Evolutionary conservation across 176 grass and related monocot genomes (phyloP).

Genomic region (Carex myosuroides): DNA sequence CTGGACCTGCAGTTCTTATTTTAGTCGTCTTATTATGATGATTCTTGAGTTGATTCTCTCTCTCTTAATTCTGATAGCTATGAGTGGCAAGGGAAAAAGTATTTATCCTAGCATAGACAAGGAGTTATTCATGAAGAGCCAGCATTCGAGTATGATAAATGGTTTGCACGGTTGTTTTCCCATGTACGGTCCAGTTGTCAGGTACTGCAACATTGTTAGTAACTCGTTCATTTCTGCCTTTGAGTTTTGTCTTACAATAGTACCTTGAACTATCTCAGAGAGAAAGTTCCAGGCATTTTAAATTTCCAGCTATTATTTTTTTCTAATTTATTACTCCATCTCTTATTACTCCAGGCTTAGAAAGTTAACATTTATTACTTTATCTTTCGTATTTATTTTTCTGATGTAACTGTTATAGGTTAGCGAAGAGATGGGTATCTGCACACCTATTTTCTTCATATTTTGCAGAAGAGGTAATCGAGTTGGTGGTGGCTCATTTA

Average conservation of each 20-base stretch:
- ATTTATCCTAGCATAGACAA: slow-evolving; percentile 48
- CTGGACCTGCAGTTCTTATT: not conserved
- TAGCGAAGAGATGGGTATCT: slow-evolving; percentile 91
- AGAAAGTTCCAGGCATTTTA: not conserved
- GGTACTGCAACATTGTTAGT: slow-evolving; percentile 35
- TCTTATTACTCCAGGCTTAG: not conserved
- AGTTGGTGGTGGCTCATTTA: slow-evolving; percentile 82
- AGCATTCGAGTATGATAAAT: slow-evolving; percentile 98
- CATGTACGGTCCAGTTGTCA: slow-evolving; percentile 73
- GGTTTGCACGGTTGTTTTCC: slow-evolving; percentile 85
- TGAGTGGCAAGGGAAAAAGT: slow-evolving; percentile 35
- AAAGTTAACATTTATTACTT: slow-evolving; percentile 3
- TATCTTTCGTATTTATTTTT: slow-evolving; percentile 12
- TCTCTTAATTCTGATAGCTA: slow-evolving; percentile 39
- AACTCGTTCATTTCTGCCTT: not conserved
- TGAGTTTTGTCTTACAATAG: not conserved
- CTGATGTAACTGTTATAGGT: slow-evolving; percentile 38
- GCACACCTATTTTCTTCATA: slow-evolving; percentile 92
- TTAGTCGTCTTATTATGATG: slow-evolving; percentile 10
- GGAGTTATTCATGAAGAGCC: slow-evolving; percentile 66
- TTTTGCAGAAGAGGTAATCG: slow-evolving; percentile 78
- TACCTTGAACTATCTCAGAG: slow-evolving; percentile 19
- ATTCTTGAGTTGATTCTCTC: slow-evolving; percentile 17
- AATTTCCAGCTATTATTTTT: not conserved
- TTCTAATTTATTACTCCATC: slow-evolving; percentile 4